These are phyloP conservation scores for Dactylellina haptotyla DNA, from an alignment of 2,329 filamentous ascomycete species.

Conservation along the genomic window DNA sequence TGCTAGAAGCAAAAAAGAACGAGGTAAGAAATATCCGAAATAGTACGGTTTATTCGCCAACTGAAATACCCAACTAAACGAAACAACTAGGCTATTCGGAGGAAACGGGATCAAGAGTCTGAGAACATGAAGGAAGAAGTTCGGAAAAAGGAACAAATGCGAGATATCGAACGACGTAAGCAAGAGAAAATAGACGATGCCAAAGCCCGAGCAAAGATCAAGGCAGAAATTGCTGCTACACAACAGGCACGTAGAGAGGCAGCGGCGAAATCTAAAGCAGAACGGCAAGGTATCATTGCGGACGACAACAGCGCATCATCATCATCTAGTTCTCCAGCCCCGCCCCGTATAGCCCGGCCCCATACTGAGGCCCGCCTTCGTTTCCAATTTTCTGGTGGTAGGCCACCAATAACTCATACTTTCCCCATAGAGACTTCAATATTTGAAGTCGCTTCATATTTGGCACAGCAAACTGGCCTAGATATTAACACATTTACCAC, in stretches of 20 bases:
- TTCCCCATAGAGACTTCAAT: slow-evolving; percentile 89
- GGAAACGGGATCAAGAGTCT: slow-evolving; percentile 87
- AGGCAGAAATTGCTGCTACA: slow-evolving; percentile 93
- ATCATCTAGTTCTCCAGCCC: slow-evolving; percentile 64
- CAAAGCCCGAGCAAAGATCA: slow-evolving; percentile 86
- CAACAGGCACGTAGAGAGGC: slow-evolving; percentile 88
- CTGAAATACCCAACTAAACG: not conserved
- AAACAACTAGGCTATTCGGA: slow-evolving; percentile 70
- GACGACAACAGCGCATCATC: slow-evolving; percentile 61
- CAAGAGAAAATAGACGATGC: slow-evolving; percentile 86
- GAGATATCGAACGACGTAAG: slow-evolving; percentile 86
- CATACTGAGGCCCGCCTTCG: slow-evolving; percentile 74
- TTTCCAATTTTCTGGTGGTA: slow-evolving; percentile 73
- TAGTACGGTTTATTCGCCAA: no score
- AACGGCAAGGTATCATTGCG: slow-evolving; percentile 76
- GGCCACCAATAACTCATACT: slow-evolving; percentile 83
- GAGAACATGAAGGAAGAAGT: slow-evolving; percentile 92
- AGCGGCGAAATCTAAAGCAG: slow-evolving; percentile 84
- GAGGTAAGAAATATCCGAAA: slow-evolving; percentile 68
- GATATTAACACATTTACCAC: slow-evolving; percentile 80
- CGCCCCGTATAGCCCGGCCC: slow-evolving; percentile 67
- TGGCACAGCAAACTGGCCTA: slow-evolving; percentile 76
- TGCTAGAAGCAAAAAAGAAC: slow-evolving; percentile 83
- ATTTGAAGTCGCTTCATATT: slow-evolving; percentile 84
- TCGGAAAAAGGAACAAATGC: slow-evolving; percentile 86